Percentiles rank a stretch among this genome's conserved stretches.
phyloP scores from a whole-genome alignment of 1,284 basidiomycete species.

The Afroboletus lepidellus region DNA sequence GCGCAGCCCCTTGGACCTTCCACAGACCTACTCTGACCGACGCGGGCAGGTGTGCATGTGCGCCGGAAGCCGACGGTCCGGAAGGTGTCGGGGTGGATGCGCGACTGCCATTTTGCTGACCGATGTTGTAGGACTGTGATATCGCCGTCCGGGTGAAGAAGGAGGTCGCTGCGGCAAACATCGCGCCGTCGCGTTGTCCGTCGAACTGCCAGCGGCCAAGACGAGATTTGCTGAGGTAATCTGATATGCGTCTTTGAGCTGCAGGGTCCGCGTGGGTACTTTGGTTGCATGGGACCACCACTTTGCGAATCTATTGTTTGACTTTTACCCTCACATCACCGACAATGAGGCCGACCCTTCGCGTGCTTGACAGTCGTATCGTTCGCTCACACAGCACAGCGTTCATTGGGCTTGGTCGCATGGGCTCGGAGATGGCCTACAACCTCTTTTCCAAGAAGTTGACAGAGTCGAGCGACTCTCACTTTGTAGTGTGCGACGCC shows the following conservation, averaged over 20 bases:
- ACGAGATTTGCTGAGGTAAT: slow-evolving; percentile 20
- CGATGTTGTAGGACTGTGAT: slow-evolving; percentile 79
- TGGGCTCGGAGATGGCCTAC: slow-evolving; percentile 83
- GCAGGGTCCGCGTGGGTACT: not conserved
- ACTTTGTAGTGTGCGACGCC: slow-evolving; percentile 79
- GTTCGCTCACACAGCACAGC: slow-evolving; percentile 55
- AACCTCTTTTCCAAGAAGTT: slow-evolving; percentile 75
- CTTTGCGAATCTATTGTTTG: slow-evolving; percentile 5
- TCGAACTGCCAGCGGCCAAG: not conserved
- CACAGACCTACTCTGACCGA: slow-evolving; percentile 80
- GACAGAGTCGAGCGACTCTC: slow-evolving; percentile 44
- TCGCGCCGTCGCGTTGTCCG: slow-evolving; percentile 29
- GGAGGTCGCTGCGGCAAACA: slow-evolving; percentile 89
- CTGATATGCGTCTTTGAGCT: not conserved
- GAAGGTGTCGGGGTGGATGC: slow-evolving; percentile 62
- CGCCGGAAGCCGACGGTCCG: slow-evolving; percentile 44
- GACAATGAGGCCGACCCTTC: slow-evolving; percentile 42
- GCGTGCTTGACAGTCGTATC: slow-evolving; percentile 27
- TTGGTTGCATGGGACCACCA: not conserved
- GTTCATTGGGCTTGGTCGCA: slow-evolving; percentile 80
- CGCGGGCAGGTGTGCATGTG: slow-evolving; percentile 34
- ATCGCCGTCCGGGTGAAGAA: slow-evolving; percentile 88
- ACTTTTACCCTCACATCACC: not conserved
- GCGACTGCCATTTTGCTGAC: slow-evolving; percentile 47
- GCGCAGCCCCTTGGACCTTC: slow-evolving; percentile 80